Conservation (phyloP, 805 yeast genomes). For the Sungouiozyma ichnusensis region DNA sequence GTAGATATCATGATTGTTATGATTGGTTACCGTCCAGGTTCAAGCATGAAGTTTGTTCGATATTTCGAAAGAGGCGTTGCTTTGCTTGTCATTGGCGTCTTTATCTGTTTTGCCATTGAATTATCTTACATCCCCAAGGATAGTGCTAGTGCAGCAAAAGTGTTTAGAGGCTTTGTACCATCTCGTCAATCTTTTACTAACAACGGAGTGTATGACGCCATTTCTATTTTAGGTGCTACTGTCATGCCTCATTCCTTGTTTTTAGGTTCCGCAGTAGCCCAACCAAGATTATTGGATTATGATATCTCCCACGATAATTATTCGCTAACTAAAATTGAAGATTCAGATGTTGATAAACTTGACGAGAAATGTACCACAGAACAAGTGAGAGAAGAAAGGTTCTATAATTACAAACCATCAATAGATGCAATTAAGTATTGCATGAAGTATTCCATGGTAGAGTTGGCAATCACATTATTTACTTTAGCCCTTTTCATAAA, state of each 20-base stretch:
- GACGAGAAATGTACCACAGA: conserved; percentile 10
- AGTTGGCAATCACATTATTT: conserved; percentile 58
- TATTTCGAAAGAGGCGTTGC: conserved; percentile 71
- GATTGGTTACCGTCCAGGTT: conserved; percentile 66
- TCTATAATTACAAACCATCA: conserved; percentile 55
- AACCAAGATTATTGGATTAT: conserved; percentile 68
- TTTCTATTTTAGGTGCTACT: conserved; percentile 85
- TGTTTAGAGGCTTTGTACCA: conserved; percentile 65
- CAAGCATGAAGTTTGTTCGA: conserved; percentile 63
- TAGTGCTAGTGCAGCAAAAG: conserved; percentile 35
- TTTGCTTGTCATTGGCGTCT: conserved; percentile 59
- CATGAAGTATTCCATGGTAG: conserved; percentile 60
- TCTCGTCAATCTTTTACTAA: conserved; percentile 38
- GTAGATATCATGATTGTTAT: conserved; percentile 72
- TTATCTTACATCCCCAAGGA: conserved; percentile 42
- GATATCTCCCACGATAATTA: conserved; percentile 51
- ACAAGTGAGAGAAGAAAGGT: conserved; percentile 30
- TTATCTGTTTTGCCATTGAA: conserved; percentile 68
- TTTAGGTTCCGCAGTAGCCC: conserved; percentile 78
- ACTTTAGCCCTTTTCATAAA: conserved; percentile 82
- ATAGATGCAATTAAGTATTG: conserved; percentile 62
- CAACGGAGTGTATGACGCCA: conserved; percentile 59
- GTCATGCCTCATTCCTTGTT: conserved; percentile 90
- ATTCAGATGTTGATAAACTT: conserved; percentile 5
- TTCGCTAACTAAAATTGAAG: conserved; percentile 14